Evolutionary conservation across 2,329 filamentous ascomycete species (phyloP).

Genomic region (Fusarium sp.): DNA sequence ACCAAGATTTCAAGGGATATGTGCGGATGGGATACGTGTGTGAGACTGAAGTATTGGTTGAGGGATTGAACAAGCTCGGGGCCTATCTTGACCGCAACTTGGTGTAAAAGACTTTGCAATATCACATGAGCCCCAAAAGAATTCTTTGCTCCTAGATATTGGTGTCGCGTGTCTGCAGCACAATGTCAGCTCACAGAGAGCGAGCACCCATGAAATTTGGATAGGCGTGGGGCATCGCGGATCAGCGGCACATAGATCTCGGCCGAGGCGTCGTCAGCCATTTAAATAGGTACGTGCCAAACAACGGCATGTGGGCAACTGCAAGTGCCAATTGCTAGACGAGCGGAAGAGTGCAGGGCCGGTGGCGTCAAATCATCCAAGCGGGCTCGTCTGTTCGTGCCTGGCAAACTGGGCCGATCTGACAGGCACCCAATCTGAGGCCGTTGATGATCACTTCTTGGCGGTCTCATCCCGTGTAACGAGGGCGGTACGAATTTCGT

Average conservation of each 20-base stretch:
- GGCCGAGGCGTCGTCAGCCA: constrained; percentile 48
- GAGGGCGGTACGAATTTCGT: constrained; percentile 24
- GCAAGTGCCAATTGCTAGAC: constrained; percentile 34
- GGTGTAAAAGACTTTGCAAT: constrained; percentile 6
- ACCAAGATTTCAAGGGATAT: constrained; percentile 79
- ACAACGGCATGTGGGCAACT: constrained; percentile 37
- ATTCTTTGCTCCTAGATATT: background rate
- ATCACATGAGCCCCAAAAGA: too few species aligned
- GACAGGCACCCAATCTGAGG: constrained; percentile 35
- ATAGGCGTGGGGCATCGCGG: constrained; percentile 23
- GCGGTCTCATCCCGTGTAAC: constrained; percentile 26
- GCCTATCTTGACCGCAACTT: constrained; percentile 55
- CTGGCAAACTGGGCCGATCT: constrained; percentile 33
- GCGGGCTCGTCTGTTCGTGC: constrained; percentile 11
- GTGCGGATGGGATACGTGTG: constrained; percentile 85
- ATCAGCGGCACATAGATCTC: constrained; percentile 40
- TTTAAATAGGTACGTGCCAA: constrained; percentile 13
- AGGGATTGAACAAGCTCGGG: constrained; percentile 71
- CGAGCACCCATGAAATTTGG: constrained; percentile 16
- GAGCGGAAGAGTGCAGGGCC: constrained; percentile 21
- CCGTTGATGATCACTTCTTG: constrained; percentile 37
- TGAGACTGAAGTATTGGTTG: constrained; percentile 77
- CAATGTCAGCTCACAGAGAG: constrained; percentile 14
- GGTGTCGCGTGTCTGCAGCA: constrained; percentile 11
- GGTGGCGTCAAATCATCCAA: constrained; percentile 14